Percentiles rank a stretch among this genome's conserved stretches.
phyloP scores from a whole-genome alignment of 257 asterid genomes.

The Linaria vulgaris region DNA sequence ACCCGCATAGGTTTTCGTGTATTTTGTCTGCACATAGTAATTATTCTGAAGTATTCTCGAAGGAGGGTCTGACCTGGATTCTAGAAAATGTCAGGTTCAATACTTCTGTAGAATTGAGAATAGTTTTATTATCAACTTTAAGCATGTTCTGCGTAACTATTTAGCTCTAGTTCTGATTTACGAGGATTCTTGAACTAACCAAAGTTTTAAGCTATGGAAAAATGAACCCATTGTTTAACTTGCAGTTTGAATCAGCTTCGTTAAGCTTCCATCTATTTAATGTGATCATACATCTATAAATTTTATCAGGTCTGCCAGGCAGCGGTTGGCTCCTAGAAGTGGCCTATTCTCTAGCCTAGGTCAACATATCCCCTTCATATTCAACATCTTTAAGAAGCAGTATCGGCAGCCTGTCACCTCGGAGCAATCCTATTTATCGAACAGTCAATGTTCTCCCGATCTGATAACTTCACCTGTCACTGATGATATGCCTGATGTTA shows the following conservation, averaged over 20 bases:
- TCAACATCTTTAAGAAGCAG: slow-evolving; percentile 69
- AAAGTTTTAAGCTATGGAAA: background rate
- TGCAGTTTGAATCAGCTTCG: slow-evolving; percentile 14
- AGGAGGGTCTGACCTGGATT: background rate
- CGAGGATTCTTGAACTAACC: slow-evolving; percentile 9
- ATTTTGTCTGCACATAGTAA: background rate
- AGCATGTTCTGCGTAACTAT: slow-evolving; percentile 11
- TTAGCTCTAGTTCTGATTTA: slow-evolving; percentile 6
- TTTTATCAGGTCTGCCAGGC: slow-evolving; percentile 39
- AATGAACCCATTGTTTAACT: slow-evolving; percentile 3
- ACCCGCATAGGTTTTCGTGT: background rate
- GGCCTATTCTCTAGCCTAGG: slow-evolving; percentile 75
- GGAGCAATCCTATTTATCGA: slow-evolving; percentile 28
- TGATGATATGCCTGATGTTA: slow-evolving; percentile 31
- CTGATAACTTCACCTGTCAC: slow-evolving; percentile 29
- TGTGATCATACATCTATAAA: slow-evolving; percentile 3
- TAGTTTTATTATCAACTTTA: slow-evolving; percentile 4
- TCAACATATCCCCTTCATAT: slow-evolving; percentile 75
- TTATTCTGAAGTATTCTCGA: too few relatives aligned
- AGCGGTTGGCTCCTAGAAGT: slow-evolving; percentile 50
- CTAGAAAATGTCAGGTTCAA: background rate
- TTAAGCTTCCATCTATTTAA: slow-evolving; percentile 17
- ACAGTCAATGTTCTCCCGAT: slow-evolving; percentile 36
- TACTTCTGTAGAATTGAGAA: background rate
- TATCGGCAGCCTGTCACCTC: slow-evolving; percentile 40